Conservation (phyloP, 192 early-diverging fungal species). For the Gigaspora rosea region DNA sequence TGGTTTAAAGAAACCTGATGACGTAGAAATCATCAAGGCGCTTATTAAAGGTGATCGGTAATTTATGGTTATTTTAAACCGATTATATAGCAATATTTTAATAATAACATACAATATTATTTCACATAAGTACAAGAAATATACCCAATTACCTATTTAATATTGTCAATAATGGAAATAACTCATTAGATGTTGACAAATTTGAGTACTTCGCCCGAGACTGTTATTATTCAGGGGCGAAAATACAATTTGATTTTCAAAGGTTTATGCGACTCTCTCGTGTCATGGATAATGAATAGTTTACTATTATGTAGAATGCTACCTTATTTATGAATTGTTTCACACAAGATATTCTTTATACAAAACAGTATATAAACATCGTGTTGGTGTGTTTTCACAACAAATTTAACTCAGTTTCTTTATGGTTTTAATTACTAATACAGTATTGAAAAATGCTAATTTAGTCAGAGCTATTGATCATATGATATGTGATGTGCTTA, state of each 20-base stretch:
- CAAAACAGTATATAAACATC: constrained; percentile 88
- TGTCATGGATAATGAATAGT: constrained; percentile 89
- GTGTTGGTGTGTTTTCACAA: constrained; percentile 56
- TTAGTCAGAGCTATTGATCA: constrained; percentile 73
- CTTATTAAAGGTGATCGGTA: constrained; percentile 62
- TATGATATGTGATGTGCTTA: constrained; percentile 88
- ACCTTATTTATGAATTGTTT: constrained; percentile 85
- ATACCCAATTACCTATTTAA: constrained; percentile 80
- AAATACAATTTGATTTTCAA: constrained; percentile 44
- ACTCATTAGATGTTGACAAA: constrained; percentile 94
- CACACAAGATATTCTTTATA: constrained; percentile 79
- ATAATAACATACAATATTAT: neutral
- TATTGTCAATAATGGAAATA: constrained; percentile 95
- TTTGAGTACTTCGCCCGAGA: constrained; percentile 79
- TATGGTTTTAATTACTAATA: neutral
- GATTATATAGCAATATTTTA: neutral
- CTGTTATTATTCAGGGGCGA: constrained; percentile 78
- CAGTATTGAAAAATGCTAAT: neutral
- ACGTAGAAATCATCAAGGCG: constrained; percentile 66
- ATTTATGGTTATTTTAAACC: too few relatives aligned
- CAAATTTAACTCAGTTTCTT: neutral
- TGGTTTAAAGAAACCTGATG: constrained; percentile 56
- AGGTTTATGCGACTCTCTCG: constrained; percentile 78
- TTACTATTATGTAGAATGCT: constrained; percentile 86
- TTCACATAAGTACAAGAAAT: neutral